Evolutionary conservation across 73 alveolate genomes (phyloP).

Genomic region (Paramecium primaurelia): DNA sequence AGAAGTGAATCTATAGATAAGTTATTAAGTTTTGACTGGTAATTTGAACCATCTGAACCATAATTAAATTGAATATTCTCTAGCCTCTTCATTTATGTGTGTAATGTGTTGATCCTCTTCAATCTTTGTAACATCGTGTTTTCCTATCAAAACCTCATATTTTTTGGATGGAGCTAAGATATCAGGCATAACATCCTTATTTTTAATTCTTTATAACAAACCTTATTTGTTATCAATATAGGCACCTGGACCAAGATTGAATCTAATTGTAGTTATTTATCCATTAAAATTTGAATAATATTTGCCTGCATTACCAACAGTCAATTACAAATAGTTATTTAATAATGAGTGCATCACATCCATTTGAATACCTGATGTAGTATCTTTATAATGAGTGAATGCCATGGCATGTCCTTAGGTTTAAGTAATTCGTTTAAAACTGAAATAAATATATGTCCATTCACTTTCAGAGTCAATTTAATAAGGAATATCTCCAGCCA

Average conservation of each 20-base stretch:
- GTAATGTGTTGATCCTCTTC: neutral
- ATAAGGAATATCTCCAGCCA: slow-evolving; percentile 15
- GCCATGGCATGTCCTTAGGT: slow-evolving; percentile 38
- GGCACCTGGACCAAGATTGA: slow-evolving; percentile 43
- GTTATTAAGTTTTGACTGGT: neutral
- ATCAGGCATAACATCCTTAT: slow-evolving; percentile 19
- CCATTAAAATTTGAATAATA: slow-evolving; percentile 47
- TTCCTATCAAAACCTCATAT: neutral
- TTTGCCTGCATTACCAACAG: slow-evolving; percentile 42
- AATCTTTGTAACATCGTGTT: slow-evolving; percentile 9
- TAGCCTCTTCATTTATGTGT: neutral
- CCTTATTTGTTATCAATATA: slow-evolving; percentile 1
- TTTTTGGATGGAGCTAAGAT: neutral
- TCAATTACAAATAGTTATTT: slow-evolving; percentile 1
- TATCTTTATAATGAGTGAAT: neutral
- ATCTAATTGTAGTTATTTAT: slow-evolving; percentile 10
- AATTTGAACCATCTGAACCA: slow-evolving; percentile 33
- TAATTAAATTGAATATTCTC: slow-evolving; percentile 8
- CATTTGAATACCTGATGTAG: slow-evolving; percentile 32
- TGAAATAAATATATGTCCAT: slow-evolving; percentile 31
- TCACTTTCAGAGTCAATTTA: slow-evolving; percentile 16
- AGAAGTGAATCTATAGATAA: slow-evolving; percentile 27
- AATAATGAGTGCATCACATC: slow-evolving; percentile 5
- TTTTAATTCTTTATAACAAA: neutral
- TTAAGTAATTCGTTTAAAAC: slow-evolving; percentile 8